These are phyloP conservation scores for Chlamydomonas sp. DNA, from an alignment of 139 green algal genomes.

Conservation along the genomic window DNA sequence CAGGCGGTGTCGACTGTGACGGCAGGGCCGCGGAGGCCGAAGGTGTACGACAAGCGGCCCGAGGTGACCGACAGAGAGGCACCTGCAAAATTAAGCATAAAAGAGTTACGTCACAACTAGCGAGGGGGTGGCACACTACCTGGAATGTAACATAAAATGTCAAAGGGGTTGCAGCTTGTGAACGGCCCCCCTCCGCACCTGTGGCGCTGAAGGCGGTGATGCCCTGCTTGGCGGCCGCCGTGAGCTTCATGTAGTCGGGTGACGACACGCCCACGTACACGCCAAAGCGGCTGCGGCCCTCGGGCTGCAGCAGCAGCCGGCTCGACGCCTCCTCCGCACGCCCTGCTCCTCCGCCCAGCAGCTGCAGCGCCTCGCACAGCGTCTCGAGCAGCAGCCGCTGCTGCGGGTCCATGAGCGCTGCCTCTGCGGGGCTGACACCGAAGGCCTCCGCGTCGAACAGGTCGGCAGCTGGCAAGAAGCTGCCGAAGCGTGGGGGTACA, in stretches of 20 bases:
- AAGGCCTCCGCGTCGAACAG: conserved; percentile 80
- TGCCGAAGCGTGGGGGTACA: conserved; percentile 62
- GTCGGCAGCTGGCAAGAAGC: conserved; percentile 60
- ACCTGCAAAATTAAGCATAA: conserved; percentile 43
- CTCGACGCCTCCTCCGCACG: neutral
- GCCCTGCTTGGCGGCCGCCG: neutral
- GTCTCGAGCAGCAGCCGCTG: conserved; percentile 79
- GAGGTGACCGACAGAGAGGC: conserved; percentile 75
- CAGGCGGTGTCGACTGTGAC: conserved; percentile 87
- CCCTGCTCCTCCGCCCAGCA: neutral
- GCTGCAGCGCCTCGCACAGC: conserved; percentile 32
- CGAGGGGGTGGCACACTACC: too few species aligned
- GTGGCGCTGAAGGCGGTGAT: conserved; percentile 67
- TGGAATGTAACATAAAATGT: neutral
- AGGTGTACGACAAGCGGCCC: conserved; percentile 82
- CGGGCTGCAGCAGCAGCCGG: neutral
- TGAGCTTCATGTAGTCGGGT: conserved; percentile 78
- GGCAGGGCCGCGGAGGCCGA: conserved; percentile 78
- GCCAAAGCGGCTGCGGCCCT: conserved; percentile 31
- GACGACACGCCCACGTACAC: conserved; percentile 73
- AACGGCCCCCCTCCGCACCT: conserved; percentile 37
- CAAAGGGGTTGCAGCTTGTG: neutral
- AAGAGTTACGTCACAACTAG: neutral
- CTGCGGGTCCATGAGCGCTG: conserved; percentile 84
- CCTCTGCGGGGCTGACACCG: conserved; percentile 73